Evolutionary conservation across 306 rosid species (phyloP).

Genomic region (Sicyos baderoa): DNA sequence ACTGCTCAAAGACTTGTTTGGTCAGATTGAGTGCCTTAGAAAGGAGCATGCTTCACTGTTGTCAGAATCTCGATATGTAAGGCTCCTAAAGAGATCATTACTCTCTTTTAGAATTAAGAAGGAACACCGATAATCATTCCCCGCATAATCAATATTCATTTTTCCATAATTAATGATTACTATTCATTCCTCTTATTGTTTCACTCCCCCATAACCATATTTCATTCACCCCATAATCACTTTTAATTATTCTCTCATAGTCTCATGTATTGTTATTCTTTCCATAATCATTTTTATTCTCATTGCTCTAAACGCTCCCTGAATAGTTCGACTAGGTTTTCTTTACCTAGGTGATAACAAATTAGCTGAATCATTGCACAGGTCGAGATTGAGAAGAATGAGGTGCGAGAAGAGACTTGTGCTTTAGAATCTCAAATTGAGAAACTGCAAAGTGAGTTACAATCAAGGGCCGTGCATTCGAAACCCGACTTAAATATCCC

Average conservation of each 20-base stretch:
- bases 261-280: too few relatives aligned
- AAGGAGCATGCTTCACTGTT: conserved; percentile 52
- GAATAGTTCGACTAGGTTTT: background rate
- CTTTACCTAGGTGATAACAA: background rate
- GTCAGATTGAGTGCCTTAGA: conserved; percentile 57
- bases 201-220: too few relatives aligned
- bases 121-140: background rate
- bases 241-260: too few relatives aligned
- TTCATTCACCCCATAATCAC: too few relatives aligned
- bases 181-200: too few relatives aligned
- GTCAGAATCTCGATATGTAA: conserved; percentile 74
- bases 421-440: conserved; percentile 55
- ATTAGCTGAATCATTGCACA: conserved; percentile 26
- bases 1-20: conserved; percentile 54
- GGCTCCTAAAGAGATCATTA: conserved; percentile 12
- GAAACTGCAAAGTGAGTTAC: conserved; percentile 56
- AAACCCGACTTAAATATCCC: conserved; percentile 80
- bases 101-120: background rate
- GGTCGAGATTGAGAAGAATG: conserved; percentile 71
- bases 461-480: conserved; percentile 37
- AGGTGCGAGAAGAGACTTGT: conserved; percentile 64
- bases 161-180: too few relatives aligned
- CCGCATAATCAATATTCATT: too few relatives aligned
- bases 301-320: background rate
- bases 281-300: too few relatives aligned